Conservation (phyloP, 2,329 filamentous ascomycete genomes). For the Harringtonia aguacate region DNA sequence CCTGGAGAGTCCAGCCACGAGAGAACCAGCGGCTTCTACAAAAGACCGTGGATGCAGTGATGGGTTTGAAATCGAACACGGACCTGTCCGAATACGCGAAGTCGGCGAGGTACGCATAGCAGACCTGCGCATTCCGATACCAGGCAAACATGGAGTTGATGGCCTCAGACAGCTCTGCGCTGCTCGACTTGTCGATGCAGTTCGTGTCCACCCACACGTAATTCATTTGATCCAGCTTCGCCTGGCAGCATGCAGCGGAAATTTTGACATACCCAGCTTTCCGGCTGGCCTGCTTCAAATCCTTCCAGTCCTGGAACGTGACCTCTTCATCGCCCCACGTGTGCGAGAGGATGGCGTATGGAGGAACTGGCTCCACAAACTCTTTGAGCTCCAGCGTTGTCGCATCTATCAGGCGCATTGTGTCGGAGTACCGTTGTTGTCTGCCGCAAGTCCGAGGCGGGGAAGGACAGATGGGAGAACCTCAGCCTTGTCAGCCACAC, state of each 20-base stretch:
- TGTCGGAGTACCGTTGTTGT: no score
- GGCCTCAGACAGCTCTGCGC: constrained; percentile 22
- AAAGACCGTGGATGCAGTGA: not conserved
- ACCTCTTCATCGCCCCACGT: constrained; percentile 20
- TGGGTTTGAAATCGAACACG: not conserved
- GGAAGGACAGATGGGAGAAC: no score
- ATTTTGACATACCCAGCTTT: constrained; percentile 17
- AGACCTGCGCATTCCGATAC: constrained; percentile 22
- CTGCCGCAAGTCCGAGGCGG: no score
- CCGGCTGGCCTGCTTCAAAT: not conserved
- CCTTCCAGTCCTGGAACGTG: constrained; percentile 14
- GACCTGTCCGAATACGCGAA: no score
- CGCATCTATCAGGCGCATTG: no score
- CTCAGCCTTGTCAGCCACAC: no score
- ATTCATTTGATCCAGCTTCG: constrained; percentile 14
- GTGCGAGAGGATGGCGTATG: constrained; percentile 23
- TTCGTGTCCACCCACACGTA: constrained; percentile 27
- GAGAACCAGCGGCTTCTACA: constrained; percentile 7
- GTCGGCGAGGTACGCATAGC: constrained; percentile 22
- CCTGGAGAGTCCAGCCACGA: constrained; percentile 15
- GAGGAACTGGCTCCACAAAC: constrained; percentile 11
- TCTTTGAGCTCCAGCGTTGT: no score
- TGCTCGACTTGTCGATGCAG: constrained; percentile 25
- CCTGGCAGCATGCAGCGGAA: constrained; percentile 11
- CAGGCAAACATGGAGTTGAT: constrained; percentile 18